Evolutionary conservation across 768 basidiomycete species (phyloP), one percentile per base, ranked within the genome.

Genomic region (Boletus insuetus): DNA sequence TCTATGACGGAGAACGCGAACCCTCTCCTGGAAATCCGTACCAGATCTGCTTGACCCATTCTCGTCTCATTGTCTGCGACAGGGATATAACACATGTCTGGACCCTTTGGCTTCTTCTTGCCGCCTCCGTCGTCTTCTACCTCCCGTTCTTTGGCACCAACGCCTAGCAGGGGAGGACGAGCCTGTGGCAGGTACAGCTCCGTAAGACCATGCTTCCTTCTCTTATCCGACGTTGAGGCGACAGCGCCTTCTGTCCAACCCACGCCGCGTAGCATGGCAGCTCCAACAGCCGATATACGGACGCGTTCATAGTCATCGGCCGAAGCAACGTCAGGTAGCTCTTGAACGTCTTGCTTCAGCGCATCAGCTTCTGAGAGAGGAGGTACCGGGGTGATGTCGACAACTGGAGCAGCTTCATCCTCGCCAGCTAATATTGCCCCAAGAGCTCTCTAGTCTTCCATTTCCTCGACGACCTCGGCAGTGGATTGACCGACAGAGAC

Each of bases 241-340:
- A 86, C 84, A 4, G 80, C 81, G 1, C 90, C 89, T 35, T 89
- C 85, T 56, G 90, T 90, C 93, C 94, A 98, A 3, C 95, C 95
- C 97, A 98, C 98, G 0, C 96, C 96, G 42, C 94, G 82, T 5
- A 97, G 77, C 62, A 98, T 81, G 6, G 97, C 97, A 6, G 89
- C 86, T 7, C 97, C 96, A 61, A 98, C 98, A 53, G 91, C 88
- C 6, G 88, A 86, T 16, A 99, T 86, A 0, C 97, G 97, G 1
- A 98, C 84, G n/a, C 93, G 87, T 35, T 83, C 83, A 66, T 98
- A 99, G 70, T 94, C 96, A 0, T 90, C 86, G 17, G 90, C 72
- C 0, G 89, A 84, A 2, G 94, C 85, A 48, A 72, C 69, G 9
- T 89, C 88, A 0, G 92, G 92, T 6, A 96, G 81, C 14, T 86